phyloP scores from a whole-genome alignment of 371 early-diverging fungal genomes.

The Capniomyces stellatus region DNA sequence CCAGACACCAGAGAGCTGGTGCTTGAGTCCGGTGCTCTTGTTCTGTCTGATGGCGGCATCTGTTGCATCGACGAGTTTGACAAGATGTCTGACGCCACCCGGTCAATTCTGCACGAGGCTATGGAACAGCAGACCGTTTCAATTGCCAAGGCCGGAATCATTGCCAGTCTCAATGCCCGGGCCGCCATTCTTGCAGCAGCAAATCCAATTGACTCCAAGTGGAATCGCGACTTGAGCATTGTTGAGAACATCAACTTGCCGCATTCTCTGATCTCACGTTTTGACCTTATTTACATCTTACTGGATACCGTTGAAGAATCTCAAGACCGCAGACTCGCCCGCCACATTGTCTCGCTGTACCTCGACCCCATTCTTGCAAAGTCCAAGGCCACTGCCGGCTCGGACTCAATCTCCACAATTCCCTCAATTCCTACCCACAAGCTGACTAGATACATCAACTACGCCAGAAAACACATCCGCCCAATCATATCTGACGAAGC shows the following conservation, averaged over 20 bases:
- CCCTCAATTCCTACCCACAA: slow-evolving; percentile 42
- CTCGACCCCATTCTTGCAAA: slow-evolving; percentile 39
- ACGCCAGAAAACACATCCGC: slow-evolving; percentile 55
- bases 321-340: slow-evolving; percentile 71
- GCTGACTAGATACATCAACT: slow-evolving; percentile 79
- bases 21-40: slow-evolving; percentile 98
- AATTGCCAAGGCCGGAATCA: slow-evolving; percentile 99
- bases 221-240: slow-evolving; percentile 72
- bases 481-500: slow-evolving; percentile 74
- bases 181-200: slow-evolving; percentile 97
- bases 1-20: slow-evolving; percentile 94
- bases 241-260: slow-evolving; percentile 94
- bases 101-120: slow-evolving; percentile 97
- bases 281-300: slow-evolving; percentile 91
- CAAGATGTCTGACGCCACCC: slow-evolving; percentile 94
- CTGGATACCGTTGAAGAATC: slow-evolving; percentile 79
- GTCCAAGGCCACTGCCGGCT: background rate
- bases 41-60: slow-evolving; percentile 94
- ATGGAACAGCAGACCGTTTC: slow-evolving; percentile 99
- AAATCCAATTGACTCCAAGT: slow-evolving; percentile 93
- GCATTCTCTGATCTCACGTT: slow-evolving; percentile 89
- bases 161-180: slow-evolving; percentile 96
- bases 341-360: slow-evolving; percentile 74
- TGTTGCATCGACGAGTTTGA: slow-evolving; percentile 99
- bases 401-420: background rate